Evolutionary conservation across 768 basidiomycete genomes (phyloP).

Genomic region (Boletus pseudo-olivaceus): DNA sequence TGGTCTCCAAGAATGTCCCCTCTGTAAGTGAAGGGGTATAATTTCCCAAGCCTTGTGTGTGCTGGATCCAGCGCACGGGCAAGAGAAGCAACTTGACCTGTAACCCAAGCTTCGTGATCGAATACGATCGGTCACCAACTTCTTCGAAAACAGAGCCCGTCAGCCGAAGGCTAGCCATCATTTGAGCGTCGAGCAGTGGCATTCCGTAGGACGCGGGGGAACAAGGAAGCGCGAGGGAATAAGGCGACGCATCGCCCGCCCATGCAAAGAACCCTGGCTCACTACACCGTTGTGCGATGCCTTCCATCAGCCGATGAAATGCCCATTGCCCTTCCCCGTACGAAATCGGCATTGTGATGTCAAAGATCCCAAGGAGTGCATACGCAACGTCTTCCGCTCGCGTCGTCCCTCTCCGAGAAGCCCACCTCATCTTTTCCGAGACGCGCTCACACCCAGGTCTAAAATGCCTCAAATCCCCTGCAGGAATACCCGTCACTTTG

Average conservation of each 20-base stretch:
- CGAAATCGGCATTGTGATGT: slow-evolving; percentile 13
- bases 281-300: slow-evolving; percentile 5
- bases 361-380: slow-evolving; percentile 13
- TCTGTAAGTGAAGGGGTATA: slow-evolving; percentile 15
- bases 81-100: slow-evolving; percentile 10
- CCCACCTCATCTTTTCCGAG: slow-evolving; percentile 16
- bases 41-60: background rate
- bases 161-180: slow-evolving; percentile 1
- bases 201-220: slow-evolving; percentile 11
- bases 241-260: slow-evolving; percentile 10
- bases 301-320: slow-evolving; percentile 9
- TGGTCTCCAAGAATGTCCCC: slow-evolving; percentile 7
- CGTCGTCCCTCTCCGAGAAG: slow-evolving; percentile 10
- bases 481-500: slow-evolving; percentile 1
- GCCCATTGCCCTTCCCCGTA: slow-evolving; percentile 16
- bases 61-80: slow-evolving; percentile 5
- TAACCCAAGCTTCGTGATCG: slow-evolving; percentile 13
- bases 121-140: slow-evolving; percentile 14
- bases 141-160: slow-evolving; percentile 15
- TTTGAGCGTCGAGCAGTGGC: background rate
- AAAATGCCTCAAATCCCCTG: slow-evolving; percentile 6
- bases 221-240: slow-evolving; percentile 7
- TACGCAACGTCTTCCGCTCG: slow-evolving; percentile 10
- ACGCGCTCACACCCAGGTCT: slow-evolving; percentile 5
- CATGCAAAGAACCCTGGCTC: slow-evolving; percentile 18